Conservation (phyloP, 2,329 filamentous ascomycete species). For the Penicillium sp. region DNA sequence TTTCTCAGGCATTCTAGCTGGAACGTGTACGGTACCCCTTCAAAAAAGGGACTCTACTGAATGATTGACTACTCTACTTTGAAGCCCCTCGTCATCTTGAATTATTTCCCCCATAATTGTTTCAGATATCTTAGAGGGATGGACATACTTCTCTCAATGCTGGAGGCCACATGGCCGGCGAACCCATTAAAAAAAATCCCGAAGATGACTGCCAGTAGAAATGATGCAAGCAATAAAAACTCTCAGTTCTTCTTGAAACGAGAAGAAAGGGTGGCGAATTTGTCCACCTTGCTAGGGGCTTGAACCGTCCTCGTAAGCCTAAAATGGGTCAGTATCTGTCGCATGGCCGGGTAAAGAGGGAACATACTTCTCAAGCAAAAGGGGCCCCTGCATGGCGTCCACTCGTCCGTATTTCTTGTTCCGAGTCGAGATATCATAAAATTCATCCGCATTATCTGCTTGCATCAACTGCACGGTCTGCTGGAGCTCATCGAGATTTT, state of each 20-base stretch:
- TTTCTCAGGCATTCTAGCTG: neutral
- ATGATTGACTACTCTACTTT: neutral
- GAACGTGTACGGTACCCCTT: too few relatives aligned
- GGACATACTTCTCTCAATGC: neutral
- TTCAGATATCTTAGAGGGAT: too few relatives aligned
- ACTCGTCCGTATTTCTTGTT: conserved; percentile 95
- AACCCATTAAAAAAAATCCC: neutral
- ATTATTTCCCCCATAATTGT: neutral
- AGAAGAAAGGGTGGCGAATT: conserved; percentile 71
- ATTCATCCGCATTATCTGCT: conserved; percentile 88
- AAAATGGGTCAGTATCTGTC: conserved; percentile 20
- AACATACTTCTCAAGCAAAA: conserved; percentile 84
- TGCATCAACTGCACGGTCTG: conserved; percentile 90
- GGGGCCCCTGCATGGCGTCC: conserved; percentile 83
- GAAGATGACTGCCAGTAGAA: neutral
- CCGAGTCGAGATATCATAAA: conserved; percentile 84
- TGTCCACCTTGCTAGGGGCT: conserved; percentile 60
- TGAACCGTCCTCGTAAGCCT: conserved; percentile 67
- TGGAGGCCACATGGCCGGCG: neutral
- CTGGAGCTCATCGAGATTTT: conserved; percentile 88
- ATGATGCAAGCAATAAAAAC: neutral
- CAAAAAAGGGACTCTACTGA: neutral
- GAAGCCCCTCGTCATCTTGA: neutral
- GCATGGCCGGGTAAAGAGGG: neutral
- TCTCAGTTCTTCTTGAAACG: conserved; percentile 62